A percentile compares a stretch with the other conserved stretches of the same genome.
Evolutionary conservation across 108 stramenopile species (phyloP).

Genomic region (Nitzschia sp.): DNA sequence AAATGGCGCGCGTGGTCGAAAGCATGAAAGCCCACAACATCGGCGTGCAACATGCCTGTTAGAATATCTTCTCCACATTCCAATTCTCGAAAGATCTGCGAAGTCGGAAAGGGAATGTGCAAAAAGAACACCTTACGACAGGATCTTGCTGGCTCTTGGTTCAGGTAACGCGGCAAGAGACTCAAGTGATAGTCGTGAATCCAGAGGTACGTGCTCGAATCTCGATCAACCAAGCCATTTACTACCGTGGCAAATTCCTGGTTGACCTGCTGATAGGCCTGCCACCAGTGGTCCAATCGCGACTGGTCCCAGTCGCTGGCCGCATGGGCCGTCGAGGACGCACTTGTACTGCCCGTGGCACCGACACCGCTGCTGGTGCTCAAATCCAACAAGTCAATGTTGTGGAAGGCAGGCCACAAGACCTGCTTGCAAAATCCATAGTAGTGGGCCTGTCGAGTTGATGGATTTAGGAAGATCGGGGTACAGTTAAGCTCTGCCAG

Average conservation of each 20-base stretch:
- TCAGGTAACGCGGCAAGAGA: slow-evolving; percentile 88
- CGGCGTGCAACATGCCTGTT: slow-evolving; percentile 96
- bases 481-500: slow-evolving; percentile 90
- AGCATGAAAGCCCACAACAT: slow-evolving; percentile 99
- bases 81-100: slow-evolving; percentile 96
- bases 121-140: slow-evolving; percentile 95
- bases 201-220: slow-evolving; percentile 68
- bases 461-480: slow-evolving; percentile 88
- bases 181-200: slow-evolving; percentile 99
- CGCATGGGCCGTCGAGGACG: slow-evolving; percentile 3
- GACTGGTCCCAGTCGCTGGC: slow-evolving; percentile 87
- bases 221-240: slow-evolving; percentile 40
- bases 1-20: slow-evolving; percentile 99
- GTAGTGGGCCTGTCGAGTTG: slow-evolving; percentile 75
- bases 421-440: slow-evolving; percentile 97
- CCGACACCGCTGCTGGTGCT: slow-evolving; percentile 52
- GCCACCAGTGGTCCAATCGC: slow-evolving; percentile 85
- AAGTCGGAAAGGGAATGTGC: slow-evolving; percentile 99
- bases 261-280: slow-evolving; percentile 88
- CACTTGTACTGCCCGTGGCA: slow-evolving; percentile 14
- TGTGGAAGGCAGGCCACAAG: slow-evolving; percentile 98
- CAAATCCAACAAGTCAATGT: slow-evolving; percentile 92
- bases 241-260: slow-evolving; percentile 78
- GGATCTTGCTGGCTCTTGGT: slow-evolving; percentile 31
- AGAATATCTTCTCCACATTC: slow-evolving; percentile 92